A percentile compares a stretch with the other conserved stretches of the same genome.
Evolutionary conservation across 176 grass and related monocot genomes (phyloP).

Genomic region (Triticum turgidum): DNA sequence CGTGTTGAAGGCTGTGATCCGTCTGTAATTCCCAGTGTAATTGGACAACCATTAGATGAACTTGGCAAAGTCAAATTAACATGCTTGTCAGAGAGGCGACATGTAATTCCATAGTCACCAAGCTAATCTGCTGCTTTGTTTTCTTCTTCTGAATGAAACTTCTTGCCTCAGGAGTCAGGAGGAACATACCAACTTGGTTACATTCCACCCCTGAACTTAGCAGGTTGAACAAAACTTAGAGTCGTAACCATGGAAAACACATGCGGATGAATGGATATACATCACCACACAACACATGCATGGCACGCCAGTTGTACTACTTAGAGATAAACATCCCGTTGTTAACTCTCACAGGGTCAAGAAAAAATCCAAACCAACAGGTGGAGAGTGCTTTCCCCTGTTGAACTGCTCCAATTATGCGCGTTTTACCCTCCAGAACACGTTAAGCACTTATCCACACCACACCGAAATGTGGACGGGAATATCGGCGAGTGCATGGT

Average conservation of each 20-base stretch:
- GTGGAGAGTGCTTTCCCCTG: not conserved
- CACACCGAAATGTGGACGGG: not conserved
- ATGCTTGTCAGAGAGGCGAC: too few relatives aligned
- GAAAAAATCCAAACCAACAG: not conserved
- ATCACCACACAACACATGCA: not conserved
- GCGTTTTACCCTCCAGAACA: constrained; percentile 17
- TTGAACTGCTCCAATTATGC: not conserved
- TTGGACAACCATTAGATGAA: not conserved
- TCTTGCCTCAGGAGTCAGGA: not conserved
- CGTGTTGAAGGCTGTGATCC: not conserved
- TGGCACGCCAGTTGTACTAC: not conserved
- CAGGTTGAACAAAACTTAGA: not conserved
- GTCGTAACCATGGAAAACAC: not conserved
- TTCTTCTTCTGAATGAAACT: not conserved
- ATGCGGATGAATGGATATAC: not conserved
- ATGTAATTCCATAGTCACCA: too few relatives aligned
- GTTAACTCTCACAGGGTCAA: not conserved
- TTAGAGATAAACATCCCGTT: not conserved
- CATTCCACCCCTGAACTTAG: not conserved
- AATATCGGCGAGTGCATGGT: constrained; percentile 35
- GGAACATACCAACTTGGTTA: not conserved
- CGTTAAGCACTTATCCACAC: constrained; percentile 15
- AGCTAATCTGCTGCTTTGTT: too few relatives aligned
- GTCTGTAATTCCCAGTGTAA: not conserved
- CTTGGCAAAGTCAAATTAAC: not conserved